A percentile compares a stretch with the other conserved stretches of the same genome.
Conservation (phyloP, 306 rosid genomes). For the Fragaria ananassa region DNA sequence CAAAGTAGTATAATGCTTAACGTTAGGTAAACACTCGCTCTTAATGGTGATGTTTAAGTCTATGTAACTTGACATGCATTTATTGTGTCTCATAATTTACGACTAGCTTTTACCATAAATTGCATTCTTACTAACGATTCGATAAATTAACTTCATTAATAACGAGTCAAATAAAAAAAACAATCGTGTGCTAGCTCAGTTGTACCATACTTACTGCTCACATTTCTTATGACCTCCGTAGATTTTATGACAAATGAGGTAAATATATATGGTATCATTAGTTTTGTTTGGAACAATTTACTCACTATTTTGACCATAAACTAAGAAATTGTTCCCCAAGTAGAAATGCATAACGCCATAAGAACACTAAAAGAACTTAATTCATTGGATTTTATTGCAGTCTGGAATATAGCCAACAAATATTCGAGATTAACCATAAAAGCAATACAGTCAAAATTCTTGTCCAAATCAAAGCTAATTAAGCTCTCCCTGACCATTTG, state of each 20-base stretch:
- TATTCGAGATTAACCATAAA: background rate
- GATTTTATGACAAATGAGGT: background rate
- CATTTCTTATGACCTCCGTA: background rate
- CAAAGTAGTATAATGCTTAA: background rate
- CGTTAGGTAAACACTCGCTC: constrained; percentile 6
- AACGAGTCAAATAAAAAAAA: background rate
- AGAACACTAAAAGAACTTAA: constrained; percentile 13
- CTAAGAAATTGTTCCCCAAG: background rate
- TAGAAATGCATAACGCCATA: constrained; percentile 31
- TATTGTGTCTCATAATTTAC: constrained; percentile 4
- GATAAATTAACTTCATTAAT: constrained; percentile 8
- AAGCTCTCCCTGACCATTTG: constrained; percentile 44
- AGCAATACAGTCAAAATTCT: background rate
- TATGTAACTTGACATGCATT: background rate
- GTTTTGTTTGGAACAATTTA: background rate
- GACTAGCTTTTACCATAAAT: constrained; percentile 17
- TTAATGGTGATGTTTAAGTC: constrained; percentile 4
- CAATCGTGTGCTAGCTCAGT: background rate
- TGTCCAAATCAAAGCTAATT: constrained; percentile 12
- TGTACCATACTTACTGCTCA: background rate
- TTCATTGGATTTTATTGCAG: constrained; percentile 30
- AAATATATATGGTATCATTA: background rate
- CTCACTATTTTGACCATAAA: constrained; percentile 31
- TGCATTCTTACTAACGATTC: constrained; percentile 2
- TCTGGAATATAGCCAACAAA: constrained; percentile 26